Percentiles rank a stretch among this genome's conserved stretches.
Conservation (phyloP, 805 yeast genomes). For the Ogataea ganodermae region DNA sequence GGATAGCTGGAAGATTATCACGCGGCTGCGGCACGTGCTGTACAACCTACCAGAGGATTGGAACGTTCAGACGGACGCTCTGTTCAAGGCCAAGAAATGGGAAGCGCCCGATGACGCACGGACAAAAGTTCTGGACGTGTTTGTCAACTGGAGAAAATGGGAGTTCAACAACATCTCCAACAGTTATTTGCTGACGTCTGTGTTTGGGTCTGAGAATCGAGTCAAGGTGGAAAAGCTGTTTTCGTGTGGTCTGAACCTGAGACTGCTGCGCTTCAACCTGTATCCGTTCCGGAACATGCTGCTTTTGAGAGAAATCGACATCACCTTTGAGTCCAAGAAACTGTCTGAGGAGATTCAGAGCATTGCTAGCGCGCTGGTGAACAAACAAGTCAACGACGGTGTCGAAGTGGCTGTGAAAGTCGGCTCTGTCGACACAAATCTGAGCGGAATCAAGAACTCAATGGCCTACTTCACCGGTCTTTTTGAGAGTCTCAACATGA, state of each 20-base stretch:
- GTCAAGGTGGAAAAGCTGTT: conserved; percentile 5
- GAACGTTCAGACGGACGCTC: conserved; percentile 37
- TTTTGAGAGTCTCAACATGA: background rate
- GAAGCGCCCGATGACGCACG: conserved; percentile 54
- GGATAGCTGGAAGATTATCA: conserved; percentile 85
- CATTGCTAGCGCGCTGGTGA: conserved; percentile 18
- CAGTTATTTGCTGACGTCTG: conserved; percentile 53
- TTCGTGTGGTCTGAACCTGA: conserved; percentile 12
- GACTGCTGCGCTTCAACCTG: conserved; percentile 22
- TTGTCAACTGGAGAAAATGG: conserved; percentile 89
- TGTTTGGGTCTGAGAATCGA: conserved; percentile 42
- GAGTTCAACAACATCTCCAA: conserved; percentile 69
- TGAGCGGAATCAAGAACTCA: conserved; percentile 11
- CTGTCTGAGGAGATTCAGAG: conserved; percentile 18
- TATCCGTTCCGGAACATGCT: conserved; percentile 26
- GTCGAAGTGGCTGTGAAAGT: conserved; percentile 24
- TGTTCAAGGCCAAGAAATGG: conserved; percentile 39
- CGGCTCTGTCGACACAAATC: conserved; percentile 18
- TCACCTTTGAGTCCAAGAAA: conserved; percentile 15
- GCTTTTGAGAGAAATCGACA: conserved; percentile 14
- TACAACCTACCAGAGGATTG: conserved; percentile 58
- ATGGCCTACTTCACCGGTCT: conserved; percentile 7
- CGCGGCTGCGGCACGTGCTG: conserved; percentile 75
- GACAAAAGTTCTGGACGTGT: conserved; percentile 55
- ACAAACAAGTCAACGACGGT: conserved; percentile 20